Base-by-base conservation (phyloP, 345 rosid species). In the Streptanthus diversifolius region DNA sequence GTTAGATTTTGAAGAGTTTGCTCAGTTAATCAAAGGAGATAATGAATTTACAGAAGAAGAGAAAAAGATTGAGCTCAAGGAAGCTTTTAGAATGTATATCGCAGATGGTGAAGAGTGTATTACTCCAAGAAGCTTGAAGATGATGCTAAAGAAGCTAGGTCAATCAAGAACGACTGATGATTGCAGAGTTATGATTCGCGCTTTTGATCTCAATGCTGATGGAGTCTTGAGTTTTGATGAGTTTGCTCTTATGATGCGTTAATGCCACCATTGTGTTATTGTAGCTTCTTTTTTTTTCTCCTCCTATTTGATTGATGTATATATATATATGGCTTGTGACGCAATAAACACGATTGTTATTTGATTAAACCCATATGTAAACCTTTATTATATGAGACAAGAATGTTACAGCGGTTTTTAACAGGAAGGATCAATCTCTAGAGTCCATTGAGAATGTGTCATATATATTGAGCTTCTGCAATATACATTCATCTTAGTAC, bases 211-310 rank as follows among this genome's bases (percentile, higher is more conserved):
- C 7, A 79, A 90, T 30, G 88, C 86, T 4, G 91, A 88, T 62
- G 96, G 91, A 3, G 87, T 86, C 24, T 84, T 88, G 35, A 80
- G 77, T 84, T 90, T 88, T 70, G 82, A 83, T 57, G 96, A 90
- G 82, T 90, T 90, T 76, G 64, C 83, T 0, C 55, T 80, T 62
- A 90, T 88, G 96, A 88, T 90, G 96, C 72, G 59, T 33, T 84
- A 52, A 44, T 0, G 12, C 13, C 49, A 53, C 47, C 25, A 36
- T 8, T 49, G 9, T 32, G 9, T 32, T 27, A 7, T 57, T 32
- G 24, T 47, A 24, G n/a, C 53, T 37, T 70, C 27, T 35, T 9
- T 32, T 55, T 4, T 51, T 17, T 32, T 7, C 5, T 40, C 7
- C 5, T 13, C 12, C 0, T 29, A 10, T n/a, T 40, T n/a, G 8